Percentiles rank a stretch among this genome's conserved stretches.
phyloP scores from a whole-genome alignment of 169 alveolate species.

The Plasmodium inui region DNA sequence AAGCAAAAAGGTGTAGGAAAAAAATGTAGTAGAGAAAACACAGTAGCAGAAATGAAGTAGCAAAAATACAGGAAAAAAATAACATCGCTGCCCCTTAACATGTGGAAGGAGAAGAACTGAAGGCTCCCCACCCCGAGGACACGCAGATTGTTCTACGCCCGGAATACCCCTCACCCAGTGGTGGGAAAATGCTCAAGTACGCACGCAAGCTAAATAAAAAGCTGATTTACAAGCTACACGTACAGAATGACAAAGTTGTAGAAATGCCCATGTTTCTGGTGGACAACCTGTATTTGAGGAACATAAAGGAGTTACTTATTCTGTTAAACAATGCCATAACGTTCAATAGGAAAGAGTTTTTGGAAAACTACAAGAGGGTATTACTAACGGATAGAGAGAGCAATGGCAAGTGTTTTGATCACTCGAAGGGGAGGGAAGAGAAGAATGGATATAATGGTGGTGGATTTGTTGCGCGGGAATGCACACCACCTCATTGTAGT shows the following conservation, averaged over 20 bases:
- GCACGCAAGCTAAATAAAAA: constrained; percentile 39
- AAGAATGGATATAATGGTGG: neutral
- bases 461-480: neutral
- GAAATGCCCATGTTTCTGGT: constrained; percentile 72
- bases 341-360: constrained; percentile 37
- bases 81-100: neutral
- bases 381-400: neutral
- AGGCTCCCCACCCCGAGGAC: neutral
- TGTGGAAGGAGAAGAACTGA: neutral
- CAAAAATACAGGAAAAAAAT: neutral
- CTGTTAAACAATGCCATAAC: constrained; percentile 40
- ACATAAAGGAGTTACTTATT: constrained; percentile 38
- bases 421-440: neutral
- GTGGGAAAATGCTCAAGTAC: constrained; percentile 32
- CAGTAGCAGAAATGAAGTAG: neutral
- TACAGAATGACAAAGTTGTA: constrained; percentile 72
- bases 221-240: constrained; percentile 41
- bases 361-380: constrained; percentile 46
- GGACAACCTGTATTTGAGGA: constrained; percentile 50
- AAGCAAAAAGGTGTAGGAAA: neutral
- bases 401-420: neutral
- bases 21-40: neutral
- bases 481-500: neutral
- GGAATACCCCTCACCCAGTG: neutral
- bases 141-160: neutral